Evolutionary conservation across 768 basidiomycete genomes (phyloP), one percentile per base, ranked within the genome.

Genomic region (Collybiopsis confluens): DNA sequence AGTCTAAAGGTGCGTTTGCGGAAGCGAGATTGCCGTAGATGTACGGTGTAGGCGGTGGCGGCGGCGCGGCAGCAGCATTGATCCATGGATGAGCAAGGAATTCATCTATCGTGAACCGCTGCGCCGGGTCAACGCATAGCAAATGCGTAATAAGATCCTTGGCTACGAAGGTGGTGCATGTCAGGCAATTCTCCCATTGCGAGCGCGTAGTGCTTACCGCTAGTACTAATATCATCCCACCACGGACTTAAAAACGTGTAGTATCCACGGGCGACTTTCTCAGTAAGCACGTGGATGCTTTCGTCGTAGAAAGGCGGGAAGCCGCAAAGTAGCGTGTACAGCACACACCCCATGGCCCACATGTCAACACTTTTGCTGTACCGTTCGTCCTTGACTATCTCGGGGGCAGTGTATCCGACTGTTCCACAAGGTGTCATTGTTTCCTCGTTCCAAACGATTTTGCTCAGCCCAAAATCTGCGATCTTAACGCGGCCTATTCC

Each of bases 391-490:
- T 98, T 98, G 62, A 99, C 97, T 57, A 99, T 99, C 72, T 99
- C 97, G 4, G 97, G 97, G 5, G 97, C 97, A 2, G 97, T 99
- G 70, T 99, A 99, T 20, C 97, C 97, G 28, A 99, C 96, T 2
- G 97, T 99, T n/a, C 97, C 97, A 64, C 97, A 99, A 20, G 97
- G 97, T 13, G 97, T 99, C 90, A 92, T 95, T 5, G 97, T 99
- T 65, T 98, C 87, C 65, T 98, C 97, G 65, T 96, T 89, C 97
- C 97, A 99, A 3, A 99, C 92, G 51, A 98, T 88, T 72, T 99
- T 99, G 57, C 87, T 90, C 44, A 99, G 76, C 30, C 97, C 97
- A 64, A 99, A 99, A 68, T 99, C 97, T 55, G 97, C 97, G 56
- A 99, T 97, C 76, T 98, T 99, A 68, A 99, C 94, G 37, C 86